Evolutionary conservation across 179 eudicot species (phyloP).

Genomic region (Actinidia arguta): DNA sequence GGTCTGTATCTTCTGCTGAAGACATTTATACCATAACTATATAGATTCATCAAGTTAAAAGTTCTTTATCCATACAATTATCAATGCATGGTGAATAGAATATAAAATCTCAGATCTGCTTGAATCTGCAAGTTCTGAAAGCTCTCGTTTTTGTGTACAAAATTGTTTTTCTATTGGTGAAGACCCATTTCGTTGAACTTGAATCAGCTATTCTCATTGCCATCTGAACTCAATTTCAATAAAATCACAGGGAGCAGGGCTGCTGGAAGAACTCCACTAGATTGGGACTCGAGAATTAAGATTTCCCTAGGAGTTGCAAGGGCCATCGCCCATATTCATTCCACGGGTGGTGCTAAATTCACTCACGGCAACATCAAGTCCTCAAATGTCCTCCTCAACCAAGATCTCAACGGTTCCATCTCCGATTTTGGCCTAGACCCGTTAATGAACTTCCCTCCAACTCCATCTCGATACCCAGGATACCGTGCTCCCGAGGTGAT

Average conservation of each 20-base stretch:
- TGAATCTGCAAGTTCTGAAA: neutral
- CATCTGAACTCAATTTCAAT: neutral
- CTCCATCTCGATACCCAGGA: constrained; percentile 63
- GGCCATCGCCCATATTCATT: constrained; percentile 72
- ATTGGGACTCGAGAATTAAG: constrained; percentile 67
- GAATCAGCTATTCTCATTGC: neutral
- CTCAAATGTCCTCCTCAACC: constrained; percentile 68
- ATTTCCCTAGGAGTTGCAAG: constrained; percentile 66
- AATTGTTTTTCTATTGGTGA: neutral
- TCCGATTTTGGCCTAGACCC: constrained; percentile 72
- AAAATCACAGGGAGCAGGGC: constrained; percentile 60
- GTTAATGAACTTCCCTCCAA: constrained; percentile 71
- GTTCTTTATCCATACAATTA: no score
- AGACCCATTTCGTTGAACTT: neutral
- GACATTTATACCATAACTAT: no score
- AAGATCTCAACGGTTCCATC: constrained; percentile 54
- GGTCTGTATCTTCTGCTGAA: constrained; percentile 7
- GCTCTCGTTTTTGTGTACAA: neutral
- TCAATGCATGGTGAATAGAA: neutral
- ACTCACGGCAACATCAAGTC: constrained; percentile 79
- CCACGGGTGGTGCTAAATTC: constrained; percentile 66
- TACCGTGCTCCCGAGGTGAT: constrained; percentile 83
- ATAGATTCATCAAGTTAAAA: neutral
- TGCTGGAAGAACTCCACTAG: constrained; percentile 61
- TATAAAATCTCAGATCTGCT: neutral